Conservation (phyloP, 495 filamentous ascomycete species). For the Aspergillus biplanus region DNA sequence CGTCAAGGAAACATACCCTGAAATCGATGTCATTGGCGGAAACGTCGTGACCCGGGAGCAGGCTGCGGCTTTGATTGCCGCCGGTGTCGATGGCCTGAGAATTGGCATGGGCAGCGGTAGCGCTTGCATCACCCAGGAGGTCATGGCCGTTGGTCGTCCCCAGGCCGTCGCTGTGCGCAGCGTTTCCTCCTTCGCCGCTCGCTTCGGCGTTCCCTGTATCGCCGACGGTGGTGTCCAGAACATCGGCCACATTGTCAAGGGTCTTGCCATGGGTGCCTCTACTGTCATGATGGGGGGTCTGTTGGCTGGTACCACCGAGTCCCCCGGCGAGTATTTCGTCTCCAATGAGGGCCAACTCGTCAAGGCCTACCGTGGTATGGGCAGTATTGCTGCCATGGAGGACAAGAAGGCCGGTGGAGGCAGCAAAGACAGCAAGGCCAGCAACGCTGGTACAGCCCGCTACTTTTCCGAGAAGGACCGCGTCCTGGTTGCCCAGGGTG, state of each 20-base stretch:
- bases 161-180: constrained; percentile 92
- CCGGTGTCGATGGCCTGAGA: constrained; percentile 92
- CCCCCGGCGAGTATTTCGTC: constrained; percentile 94
- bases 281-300: constrained; percentile 99
- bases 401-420: constrained; percentile 84
- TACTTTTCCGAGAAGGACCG: constrained; percentile 98
- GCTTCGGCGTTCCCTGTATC: constrained; percentile 96
- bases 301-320: constrained; percentile 95
- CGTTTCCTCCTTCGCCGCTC: constrained; percentile 83
- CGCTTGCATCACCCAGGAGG: constrained; percentile 99
- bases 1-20: constrained; percentile 83
- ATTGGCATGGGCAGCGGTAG: constrained; percentile 99
- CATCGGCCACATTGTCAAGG: constrained; percentile 98
- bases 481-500: constrained; percentile 94
- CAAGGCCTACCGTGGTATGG: constrained; percentile 99
- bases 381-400: constrained; percentile 98
- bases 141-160: constrained; percentile 97
- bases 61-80: constrained; percentile 87
- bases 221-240: constrained; percentile 98
- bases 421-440: constrained; percentile 74
- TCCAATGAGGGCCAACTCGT: constrained; percentile 94
- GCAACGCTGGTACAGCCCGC: constrained; percentile 93
- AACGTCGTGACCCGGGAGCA: constrained; percentile 98
- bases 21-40: constrained; percentile 92
- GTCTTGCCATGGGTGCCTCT: constrained; percentile 88